Evolutionary conservation across 345 rosid species (phyloP).

Genomic region (Crucihimalaya himalaica): DNA sequence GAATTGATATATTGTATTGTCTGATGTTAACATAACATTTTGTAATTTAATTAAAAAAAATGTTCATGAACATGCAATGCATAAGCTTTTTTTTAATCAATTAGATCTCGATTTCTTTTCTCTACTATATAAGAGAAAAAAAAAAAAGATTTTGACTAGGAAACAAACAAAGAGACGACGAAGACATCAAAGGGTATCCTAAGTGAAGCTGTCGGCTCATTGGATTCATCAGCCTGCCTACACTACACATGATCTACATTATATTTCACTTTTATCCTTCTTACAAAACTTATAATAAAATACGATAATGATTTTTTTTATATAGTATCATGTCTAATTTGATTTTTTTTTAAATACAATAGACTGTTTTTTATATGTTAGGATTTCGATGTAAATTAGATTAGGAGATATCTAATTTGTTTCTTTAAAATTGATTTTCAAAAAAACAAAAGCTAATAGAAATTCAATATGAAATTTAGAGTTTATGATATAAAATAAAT

Average conservation of each 20-base stretch:
- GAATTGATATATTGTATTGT: not conserved
- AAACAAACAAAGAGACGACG: constrained; percentile 32
- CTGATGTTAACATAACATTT: not conserved
- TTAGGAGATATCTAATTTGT: too few species aligned
- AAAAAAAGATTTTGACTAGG: not conserved
- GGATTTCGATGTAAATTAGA: too few species aligned
- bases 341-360: too few species aligned
- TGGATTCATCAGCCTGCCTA: constrained; percentile 1
- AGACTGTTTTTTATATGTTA: too few species aligned
- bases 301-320: not conserved
- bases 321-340: too few species aligned
- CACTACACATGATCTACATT: constrained; percentile 1
- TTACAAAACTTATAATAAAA: not conserved
- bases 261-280: not conserved
- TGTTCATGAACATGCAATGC: constrained; percentile 18
- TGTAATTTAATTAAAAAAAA: not conserved
- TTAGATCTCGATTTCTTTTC: not conserved
- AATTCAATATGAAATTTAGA: too few species aligned
- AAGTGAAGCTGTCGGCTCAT: constrained; percentile 28
- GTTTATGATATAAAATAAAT: too few species aligned
- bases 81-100: not conserved
- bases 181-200: constrained; percentile 22
- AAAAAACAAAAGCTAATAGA: not conserved
- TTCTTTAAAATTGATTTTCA: too few species aligned
- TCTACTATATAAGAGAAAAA: not conserved